These are phyloP conservation scores for Penicillium sp. DNA, from an alignment of 2,329 filamentous ascomycete species.

Conservation along the genomic window DNA sequence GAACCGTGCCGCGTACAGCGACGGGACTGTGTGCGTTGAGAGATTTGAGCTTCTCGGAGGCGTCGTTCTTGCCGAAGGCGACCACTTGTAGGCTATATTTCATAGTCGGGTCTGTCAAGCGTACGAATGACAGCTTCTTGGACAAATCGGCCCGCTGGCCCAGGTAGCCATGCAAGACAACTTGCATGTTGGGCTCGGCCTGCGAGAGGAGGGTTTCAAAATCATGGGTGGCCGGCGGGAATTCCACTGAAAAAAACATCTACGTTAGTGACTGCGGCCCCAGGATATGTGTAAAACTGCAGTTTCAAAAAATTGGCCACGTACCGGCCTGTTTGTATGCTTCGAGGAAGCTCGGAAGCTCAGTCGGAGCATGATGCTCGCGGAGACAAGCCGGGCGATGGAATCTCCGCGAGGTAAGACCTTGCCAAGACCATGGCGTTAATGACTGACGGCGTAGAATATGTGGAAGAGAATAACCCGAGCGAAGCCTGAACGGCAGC, in stretches of 20 bases:
- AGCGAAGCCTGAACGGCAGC: constrained; percentile 27
- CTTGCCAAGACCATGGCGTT: constrained; percentile 6
- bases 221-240: constrained; percentile 46
- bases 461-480: constrained; percentile 41
- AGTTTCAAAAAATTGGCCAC: constrained; percentile 6
- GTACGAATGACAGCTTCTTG: constrained; percentile 69
- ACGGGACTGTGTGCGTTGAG: constrained; percentile 56
- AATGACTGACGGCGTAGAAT: constrained; percentile 20
- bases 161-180: constrained; percentile 69
- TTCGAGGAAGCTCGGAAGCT: constrained; percentile 33
- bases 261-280: constrained; percentile 3
- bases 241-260: constrained; percentile 41
- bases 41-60: constrained; percentile 43
- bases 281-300: too few relatives aligned
- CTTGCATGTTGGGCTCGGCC: constrained; percentile 36
- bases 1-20: constrained; percentile 51
- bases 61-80: constrained; percentile 40
- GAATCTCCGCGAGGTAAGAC: constrained; percentile 18
- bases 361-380: constrained; percentile 18
- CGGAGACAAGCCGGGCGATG: constrained; percentile 21
- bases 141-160: constrained; percentile 66
- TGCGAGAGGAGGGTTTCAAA: constrained; percentile 36
- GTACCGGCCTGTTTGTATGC: constrained; percentile 48
- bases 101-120: constrained; percentile 50
- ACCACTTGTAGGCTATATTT: constrained; percentile 51